Base-by-base conservation (phyloP, 768 basidiomycete genomes). In the Fomitopsis serialis region DNA sequence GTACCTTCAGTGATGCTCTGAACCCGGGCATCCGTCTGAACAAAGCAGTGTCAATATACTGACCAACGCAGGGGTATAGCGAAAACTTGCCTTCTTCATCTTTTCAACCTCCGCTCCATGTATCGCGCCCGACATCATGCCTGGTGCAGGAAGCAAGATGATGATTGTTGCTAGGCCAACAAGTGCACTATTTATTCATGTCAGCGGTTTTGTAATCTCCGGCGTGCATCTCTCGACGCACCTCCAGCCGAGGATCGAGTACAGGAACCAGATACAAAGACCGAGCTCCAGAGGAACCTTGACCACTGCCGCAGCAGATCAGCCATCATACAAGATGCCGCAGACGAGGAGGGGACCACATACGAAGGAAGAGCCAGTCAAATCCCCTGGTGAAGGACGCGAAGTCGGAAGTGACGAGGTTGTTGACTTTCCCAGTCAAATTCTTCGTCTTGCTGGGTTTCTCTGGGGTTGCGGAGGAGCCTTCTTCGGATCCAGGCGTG, bases 341-440 rank as follows among this genome's bases (percentile, higher is more conserved):
- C 37, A 40, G 6, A 19, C 15, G 37, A 6, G 15, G 15, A 11
- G 8, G 4, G 29, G n/a, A n/a, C n/a, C 21, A 50, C 63, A 32
- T 27, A 60, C 55, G 27, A 1, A 59, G 23, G 12, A 61, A 56
- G 13, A 62, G 36, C 37, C 63, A 64, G 46, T 66, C 61, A 11
- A 65, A 60, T 13, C 62, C 68, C 1, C 61, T 58, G 9, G 60
- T 42, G n/a, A 70, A 42, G 29, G 60, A 62, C 42, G 50, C 60
- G n/a, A 80, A 60, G 66, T 89, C 87, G 3, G 82, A 80, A 8
- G 87, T 82, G 32, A 88, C 78, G 6, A 90, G 69, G 51, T 89
- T 91, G 65, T 86, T 91, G 63, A 92, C 83, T 63, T 81, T 87
- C 10, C 90, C 89, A 35, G 82, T 78, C 19, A 88, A 67, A 61